Conservation (phyloP, 73 alveolate genomes). For the Symbiodinium pilosum region DNA sequence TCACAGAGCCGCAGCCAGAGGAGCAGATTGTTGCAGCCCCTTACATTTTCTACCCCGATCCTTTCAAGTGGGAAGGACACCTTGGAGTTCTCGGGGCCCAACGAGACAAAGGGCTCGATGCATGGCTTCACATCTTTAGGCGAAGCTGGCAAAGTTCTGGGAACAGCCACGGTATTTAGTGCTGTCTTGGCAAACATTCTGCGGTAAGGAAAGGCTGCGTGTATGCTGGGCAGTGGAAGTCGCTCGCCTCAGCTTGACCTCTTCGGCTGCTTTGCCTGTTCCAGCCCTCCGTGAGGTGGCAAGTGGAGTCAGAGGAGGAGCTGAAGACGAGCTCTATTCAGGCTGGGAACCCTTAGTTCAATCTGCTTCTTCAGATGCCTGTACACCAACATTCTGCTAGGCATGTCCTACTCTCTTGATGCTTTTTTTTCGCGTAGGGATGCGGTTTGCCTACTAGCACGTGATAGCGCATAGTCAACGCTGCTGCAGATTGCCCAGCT, state of each 20-base stretch:
- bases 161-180: too few relatives aligned
- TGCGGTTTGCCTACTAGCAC: too few relatives aligned
- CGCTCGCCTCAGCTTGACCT: not conserved
- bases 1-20: constrained; percentile 19
- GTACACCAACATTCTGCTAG: too few relatives aligned
- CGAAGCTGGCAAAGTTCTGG: too few relatives aligned
- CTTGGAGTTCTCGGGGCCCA: constrained; percentile 7
- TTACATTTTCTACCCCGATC: too few relatives aligned
- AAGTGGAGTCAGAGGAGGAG: constrained; percentile 20
- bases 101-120: not conserved
- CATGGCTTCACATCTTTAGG: not conserved
- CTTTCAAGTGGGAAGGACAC: not conserved
- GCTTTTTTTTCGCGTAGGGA: too few relatives aligned
- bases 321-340: not conserved
- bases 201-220: constrained; percentile 12
- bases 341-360: too few relatives aligned
- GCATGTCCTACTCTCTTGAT: too few relatives aligned
- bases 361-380: too few relatives aligned
- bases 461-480: too few relatives aligned
- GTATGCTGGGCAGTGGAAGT: constrained; percentile 13
- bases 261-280: too few relatives aligned
- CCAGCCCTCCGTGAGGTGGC: not conserved
- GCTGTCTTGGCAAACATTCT: not conserved
- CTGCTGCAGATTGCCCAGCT: not conserved
- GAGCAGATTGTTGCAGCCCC: not conserved